Percentiles rank a stretch among this genome's conserved stretches.
Evolutionary conservation across 148 eudicot genomes (phyloP).

Genomic region (Dianthus caryophyllus): DNA sequence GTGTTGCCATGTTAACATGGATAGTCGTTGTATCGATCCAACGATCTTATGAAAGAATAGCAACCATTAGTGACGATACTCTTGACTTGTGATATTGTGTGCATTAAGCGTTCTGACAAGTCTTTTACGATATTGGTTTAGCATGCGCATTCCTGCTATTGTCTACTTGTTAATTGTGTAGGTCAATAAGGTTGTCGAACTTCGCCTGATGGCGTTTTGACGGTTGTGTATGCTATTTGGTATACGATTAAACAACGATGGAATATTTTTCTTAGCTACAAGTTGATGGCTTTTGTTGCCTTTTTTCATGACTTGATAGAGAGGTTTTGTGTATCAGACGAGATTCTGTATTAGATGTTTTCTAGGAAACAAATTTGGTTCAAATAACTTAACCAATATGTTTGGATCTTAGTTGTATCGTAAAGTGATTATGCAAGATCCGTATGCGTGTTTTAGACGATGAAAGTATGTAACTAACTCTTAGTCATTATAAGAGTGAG

Average conservation of each 20-base stretch:
- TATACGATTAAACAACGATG: background rate
- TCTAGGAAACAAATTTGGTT: background rate
- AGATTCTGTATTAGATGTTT: background rate
- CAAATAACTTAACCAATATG: background rate
- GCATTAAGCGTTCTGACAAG: background rate
- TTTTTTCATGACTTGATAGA: constrained; percentile 6
- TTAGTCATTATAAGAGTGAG: background rate
- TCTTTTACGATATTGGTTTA: background rate
- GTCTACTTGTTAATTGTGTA: background rate
- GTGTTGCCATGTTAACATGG: background rate
- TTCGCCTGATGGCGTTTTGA: background rate
- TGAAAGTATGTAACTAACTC: background rate
- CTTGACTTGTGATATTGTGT: background rate
- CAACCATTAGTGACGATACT: too few species aligned
- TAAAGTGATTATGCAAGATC: background rate
- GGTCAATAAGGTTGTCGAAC: background rate
- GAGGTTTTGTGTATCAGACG: background rate
- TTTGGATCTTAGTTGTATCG: background rate
- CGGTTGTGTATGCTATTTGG: background rate
- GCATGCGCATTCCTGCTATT: background rate
- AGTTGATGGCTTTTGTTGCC: background rate
- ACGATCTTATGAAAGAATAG: background rate
- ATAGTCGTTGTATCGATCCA: too few species aligned
- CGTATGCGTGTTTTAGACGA: background rate
- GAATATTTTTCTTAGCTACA: background rate